Conservation (phyloP, 2,329 filamentous ascomycete genomes). For the Thermomyces lanuginosus region DNA sequence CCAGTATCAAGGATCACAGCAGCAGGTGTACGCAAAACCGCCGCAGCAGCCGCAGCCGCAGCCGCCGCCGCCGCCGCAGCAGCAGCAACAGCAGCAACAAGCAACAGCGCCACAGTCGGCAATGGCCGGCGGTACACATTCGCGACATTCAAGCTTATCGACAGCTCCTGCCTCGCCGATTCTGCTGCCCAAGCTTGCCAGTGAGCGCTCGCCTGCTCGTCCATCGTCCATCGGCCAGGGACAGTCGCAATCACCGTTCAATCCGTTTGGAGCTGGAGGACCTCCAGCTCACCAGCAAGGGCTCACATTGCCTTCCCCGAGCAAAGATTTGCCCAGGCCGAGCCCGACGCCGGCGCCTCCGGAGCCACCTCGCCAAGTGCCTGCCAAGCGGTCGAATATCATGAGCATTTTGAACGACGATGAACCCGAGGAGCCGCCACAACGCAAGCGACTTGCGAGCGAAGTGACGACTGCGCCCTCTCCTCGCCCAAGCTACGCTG, state of each 20-base stretch:
- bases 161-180: conserved; percentile 21
- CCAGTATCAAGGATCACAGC: too few relatives aligned
- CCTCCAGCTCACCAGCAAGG: conserved; percentile 12
- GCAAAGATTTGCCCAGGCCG: conserved; percentile 20
- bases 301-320: conserved; percentile 17
- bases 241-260: conserved; percentile 13
- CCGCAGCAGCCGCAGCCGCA: conserved; percentile 13
- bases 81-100: conserved; percentile 4
- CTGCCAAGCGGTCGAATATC: conserved; percentile 34
- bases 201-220: conserved; percentile 19
- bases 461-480: conserved; percentile 15
- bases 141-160: conserved; percentile 20
- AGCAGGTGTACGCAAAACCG: too few relatives aligned
- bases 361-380: conserved; percentile 26
- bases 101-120: conserved; percentile 10
- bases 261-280: conserved; percentile 15
- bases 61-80: conserved; percentile 8
- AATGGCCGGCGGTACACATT: conserved; percentile 17
- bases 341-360: conserved; percentile 17
- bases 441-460: conserved; percentile 29
- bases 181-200: conserved; percentile 16
- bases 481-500: conserved; percentile 5
- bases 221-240: conserved; percentile 19
- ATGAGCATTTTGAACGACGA: conserved; percentile 35
- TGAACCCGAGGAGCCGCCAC: conserved; percentile 31